Evolutionary conservation across 2,329 filamentous ascomycete genomes (phyloP).

Genomic region (Corinectria fuckeliana): DNA sequence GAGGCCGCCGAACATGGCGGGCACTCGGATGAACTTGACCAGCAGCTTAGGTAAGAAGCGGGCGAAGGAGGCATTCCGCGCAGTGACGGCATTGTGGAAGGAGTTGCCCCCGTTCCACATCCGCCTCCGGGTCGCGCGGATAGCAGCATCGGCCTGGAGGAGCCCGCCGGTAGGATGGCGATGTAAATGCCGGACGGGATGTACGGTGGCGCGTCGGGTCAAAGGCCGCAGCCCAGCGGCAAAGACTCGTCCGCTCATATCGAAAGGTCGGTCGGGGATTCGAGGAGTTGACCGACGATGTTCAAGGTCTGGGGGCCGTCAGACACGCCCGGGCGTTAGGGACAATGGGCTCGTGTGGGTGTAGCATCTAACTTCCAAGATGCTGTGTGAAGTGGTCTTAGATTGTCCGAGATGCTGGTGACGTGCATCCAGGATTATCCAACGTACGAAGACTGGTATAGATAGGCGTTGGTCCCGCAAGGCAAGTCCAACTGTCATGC

Average conservation of each 20-base stretch:
- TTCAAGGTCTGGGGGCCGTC: conserved; percentile 34
- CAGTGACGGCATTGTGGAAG: conserved; percentile 79
- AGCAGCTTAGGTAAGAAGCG: conserved; percentile 82
- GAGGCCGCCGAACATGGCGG: conserved; percentile 89
- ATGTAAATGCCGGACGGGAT: conserved; percentile 68
- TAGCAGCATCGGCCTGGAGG: conserved; percentile 68
- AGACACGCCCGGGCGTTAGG: conserved; percentile 29
- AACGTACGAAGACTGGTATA: conserved; percentile 2
- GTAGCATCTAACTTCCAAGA: conserved; percentile 28
- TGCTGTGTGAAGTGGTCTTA: conserved; percentile 28
- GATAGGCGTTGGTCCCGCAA: conserved; percentile 22
- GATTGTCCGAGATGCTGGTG: conserved; percentile 22
- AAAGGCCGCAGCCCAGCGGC: conserved; percentile 74
- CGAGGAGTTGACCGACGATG: conserved; percentile 24
- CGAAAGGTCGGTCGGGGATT: conserved; percentile 22
- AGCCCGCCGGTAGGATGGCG: conserved; percentile 72
- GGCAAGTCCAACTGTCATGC: conserved; percentile 26
- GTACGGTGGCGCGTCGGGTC: conserved; percentile 64
- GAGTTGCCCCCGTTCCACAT: conserved; percentile 82
- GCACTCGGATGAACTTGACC: conserved; percentile 86
- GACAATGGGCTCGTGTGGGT: conserved; percentile 24
- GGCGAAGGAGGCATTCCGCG: conserved; percentile 69
- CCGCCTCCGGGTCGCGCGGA: conserved; percentile 66
- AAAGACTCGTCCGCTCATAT: conserved; percentile 54
- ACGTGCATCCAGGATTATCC: conserved; percentile 29